Conservation (phyloP, 2,329 filamentous ascomycete genomes). For the Trichoderma semiorbis region DNA sequence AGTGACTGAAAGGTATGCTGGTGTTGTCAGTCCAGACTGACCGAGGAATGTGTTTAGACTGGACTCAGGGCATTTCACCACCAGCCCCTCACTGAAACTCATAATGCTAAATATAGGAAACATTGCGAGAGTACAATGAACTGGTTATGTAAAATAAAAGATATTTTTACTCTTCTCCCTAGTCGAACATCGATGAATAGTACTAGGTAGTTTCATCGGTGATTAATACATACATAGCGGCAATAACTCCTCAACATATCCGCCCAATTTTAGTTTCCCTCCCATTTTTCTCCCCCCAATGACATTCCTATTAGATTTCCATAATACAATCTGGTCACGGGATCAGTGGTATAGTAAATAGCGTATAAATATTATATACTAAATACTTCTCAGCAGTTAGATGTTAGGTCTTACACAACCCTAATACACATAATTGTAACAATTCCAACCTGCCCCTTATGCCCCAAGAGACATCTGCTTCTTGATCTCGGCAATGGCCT, state of each 20-base stretch:
- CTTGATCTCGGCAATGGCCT: slow-evolving; percentile 97
- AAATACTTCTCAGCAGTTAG: too few relatives aligned
- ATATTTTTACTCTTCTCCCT: slow-evolving; percentile 13
- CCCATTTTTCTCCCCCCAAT: not conserved
- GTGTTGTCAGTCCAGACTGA: not conserved
- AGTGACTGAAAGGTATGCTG: not conserved
- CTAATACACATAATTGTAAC: too few relatives aligned
- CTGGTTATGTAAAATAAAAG: not conserved
- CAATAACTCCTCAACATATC: slow-evolving; percentile 1
- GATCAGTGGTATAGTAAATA: too few relatives aligned
- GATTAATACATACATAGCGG: slow-evolving; percentile 18
- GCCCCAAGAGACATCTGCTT: slow-evolving; percentile 74
- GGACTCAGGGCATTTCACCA: not conserved
- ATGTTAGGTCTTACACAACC: too few relatives aligned
- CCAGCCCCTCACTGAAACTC: not conserved
- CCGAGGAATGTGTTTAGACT: not conserved
- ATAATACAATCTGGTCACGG: too few relatives aligned
- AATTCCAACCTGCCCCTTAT: not conserved
- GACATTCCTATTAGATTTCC: too few relatives aligned
- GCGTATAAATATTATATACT: too few relatives aligned
- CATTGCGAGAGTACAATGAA: not conserved
- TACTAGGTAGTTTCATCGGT: slow-evolving; percentile 16
- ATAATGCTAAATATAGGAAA: not conserved
- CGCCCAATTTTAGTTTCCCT: not conserved
- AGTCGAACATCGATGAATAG: slow-evolving; percentile 13